Evolutionary conservation across 345 rosid species (phyloP).

Genomic region (Linum trigynum): DNA sequence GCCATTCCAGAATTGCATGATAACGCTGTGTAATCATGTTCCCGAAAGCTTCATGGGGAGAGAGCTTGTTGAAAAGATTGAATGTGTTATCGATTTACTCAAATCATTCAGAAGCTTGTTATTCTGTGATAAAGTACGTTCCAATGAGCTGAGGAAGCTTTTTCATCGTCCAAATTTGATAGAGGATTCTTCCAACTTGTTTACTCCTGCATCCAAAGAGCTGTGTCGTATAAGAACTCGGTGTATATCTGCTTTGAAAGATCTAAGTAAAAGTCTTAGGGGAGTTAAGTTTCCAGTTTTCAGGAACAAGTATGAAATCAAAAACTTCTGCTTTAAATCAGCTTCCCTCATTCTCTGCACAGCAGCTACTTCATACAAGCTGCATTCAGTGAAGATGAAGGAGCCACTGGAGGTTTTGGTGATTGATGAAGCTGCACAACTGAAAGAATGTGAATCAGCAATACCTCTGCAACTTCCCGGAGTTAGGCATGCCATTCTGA

Average conservation of each 20-base stretch:
- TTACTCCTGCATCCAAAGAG: not conserved
- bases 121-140: not conserved
- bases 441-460: slow-evolving; percentile 47
- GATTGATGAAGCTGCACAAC: not conserved
- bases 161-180: no score
- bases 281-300: not conserved
- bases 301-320: not conserved
- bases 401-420: not conserved
- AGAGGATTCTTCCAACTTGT: no score
- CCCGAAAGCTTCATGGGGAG: not conserved
- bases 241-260: not conserved
- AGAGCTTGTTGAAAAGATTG: not conserved
- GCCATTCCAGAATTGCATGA: not conserved
- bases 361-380: not conserved
- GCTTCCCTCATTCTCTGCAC: not conserved
- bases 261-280: not conserved
- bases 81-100: not conserved
- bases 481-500: slow-evolving; percentile 29
- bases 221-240: not conserved
- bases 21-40: not conserved
- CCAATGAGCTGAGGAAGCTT: not conserved
- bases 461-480: slow-evolving; percentile 40
- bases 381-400: not conserved
- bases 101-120: not conserved
- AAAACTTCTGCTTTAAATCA: not conserved